Percentiles rank a stretch among this genome's conserved stretches.
Conservation (phyloP, 495 filamentous ascomycete genomes). For the Pseudevernia furfuracea region DNA sequence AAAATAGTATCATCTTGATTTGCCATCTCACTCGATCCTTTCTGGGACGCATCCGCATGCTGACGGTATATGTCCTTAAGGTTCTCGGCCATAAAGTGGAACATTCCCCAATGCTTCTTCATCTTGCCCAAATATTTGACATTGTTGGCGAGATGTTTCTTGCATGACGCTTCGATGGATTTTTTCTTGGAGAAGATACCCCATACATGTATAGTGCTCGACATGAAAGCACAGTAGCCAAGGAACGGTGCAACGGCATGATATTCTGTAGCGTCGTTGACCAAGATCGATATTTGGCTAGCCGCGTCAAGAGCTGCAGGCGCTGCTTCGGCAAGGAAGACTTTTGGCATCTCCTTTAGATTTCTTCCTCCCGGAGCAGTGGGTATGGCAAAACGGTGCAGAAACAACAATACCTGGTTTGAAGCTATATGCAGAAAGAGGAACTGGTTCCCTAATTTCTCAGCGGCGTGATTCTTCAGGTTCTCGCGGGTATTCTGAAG, state of each 20-base stretch:
- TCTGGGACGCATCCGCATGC: slow-evolving; percentile 66
- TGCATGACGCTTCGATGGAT: slow-evolving; percentile 65
- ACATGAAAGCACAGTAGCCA: slow-evolving; percentile 88
- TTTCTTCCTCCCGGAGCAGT: slow-evolving; percentile 56
- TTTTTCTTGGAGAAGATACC: slow-evolving; percentile 81
- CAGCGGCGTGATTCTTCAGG: slow-evolving; percentile 72
- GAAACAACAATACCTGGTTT: slow-evolving; percentile 83
- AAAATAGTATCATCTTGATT: slow-evolving; percentile 62
- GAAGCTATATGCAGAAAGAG: slow-evolving; percentile 86
- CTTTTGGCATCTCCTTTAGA: slow-evolving; percentile 67
- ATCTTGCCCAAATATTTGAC: slow-evolving; percentile 87
- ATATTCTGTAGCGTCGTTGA: slow-evolving; percentile 72
- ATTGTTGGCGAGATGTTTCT: slow-evolving; percentile 80
- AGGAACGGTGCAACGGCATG: slow-evolving; percentile 83
- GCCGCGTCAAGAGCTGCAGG: slow-evolving; percentile 79
- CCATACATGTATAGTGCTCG: slow-evolving; percentile 86
- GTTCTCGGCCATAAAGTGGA: slow-evolving; percentile 91
- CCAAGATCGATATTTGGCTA: slow-evolving; percentile 74
- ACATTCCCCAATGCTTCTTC: slow-evolving; percentile 97
- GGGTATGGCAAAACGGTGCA: slow-evolving; percentile 81
- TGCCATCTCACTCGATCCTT: slow-evolving; percentile 32
- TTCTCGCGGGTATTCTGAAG: slow-evolving; percentile 74
- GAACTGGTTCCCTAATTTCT: slow-evolving; percentile 83
- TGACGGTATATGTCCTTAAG: slow-evolving; percentile 82
- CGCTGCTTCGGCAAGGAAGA: slow-evolving; percentile 69